phyloP scores from a whole-genome alignment of 192 early-diverging fungal species.

The Backusella parvicylindrica region DNA sequence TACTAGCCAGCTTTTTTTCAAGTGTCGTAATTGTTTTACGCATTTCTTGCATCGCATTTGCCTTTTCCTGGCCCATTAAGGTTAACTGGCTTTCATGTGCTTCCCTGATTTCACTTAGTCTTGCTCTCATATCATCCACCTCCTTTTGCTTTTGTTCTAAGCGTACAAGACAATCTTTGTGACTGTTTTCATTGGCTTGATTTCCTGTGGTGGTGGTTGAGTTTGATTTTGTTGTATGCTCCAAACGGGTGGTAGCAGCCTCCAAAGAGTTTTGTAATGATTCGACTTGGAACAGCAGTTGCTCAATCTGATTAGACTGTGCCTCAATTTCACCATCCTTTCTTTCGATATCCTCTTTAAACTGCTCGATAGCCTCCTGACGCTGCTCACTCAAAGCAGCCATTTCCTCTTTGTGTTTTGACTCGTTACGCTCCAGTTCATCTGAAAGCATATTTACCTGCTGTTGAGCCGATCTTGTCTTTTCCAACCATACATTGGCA shows the following conservation, averaged over 20 bases:
- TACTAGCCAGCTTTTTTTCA: background rate
- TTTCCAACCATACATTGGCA: constrained; percentile 24
- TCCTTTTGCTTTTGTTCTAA: constrained; percentile 4
- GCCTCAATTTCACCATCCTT: constrained; percentile 17
- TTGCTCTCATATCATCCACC: background rate
- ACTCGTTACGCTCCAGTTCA: constrained; percentile 2
- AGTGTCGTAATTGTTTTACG: background rate
- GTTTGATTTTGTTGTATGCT: constrained; percentile 12
- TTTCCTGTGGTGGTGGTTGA: background rate
- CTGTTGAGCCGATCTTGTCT: constrained; percentile 14
- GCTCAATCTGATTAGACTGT: constrained; percentile 17
- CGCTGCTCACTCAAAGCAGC: background rate
- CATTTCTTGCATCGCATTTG: constrained; percentile 6
- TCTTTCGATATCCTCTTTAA: background rate
- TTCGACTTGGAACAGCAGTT: constrained; percentile 14
- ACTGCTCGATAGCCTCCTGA: background rate
- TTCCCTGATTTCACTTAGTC: constrained; percentile 5
- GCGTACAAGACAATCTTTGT: background rate
- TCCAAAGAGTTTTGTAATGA: constrained; percentile 18
- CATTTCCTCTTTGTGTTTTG: background rate
- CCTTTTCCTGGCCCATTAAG: constrained; percentile 14
- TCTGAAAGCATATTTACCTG: constrained; percentile 13
- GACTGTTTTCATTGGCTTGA: background rate
- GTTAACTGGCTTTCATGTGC: constrained; percentile 10
- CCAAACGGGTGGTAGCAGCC: constrained; percentile 21